These are phyloP conservation scores for Diplodia corticola DNA, from an alignment of 2,329 filamentous ascomycete species.

Conservation along the genomic window DNA sequence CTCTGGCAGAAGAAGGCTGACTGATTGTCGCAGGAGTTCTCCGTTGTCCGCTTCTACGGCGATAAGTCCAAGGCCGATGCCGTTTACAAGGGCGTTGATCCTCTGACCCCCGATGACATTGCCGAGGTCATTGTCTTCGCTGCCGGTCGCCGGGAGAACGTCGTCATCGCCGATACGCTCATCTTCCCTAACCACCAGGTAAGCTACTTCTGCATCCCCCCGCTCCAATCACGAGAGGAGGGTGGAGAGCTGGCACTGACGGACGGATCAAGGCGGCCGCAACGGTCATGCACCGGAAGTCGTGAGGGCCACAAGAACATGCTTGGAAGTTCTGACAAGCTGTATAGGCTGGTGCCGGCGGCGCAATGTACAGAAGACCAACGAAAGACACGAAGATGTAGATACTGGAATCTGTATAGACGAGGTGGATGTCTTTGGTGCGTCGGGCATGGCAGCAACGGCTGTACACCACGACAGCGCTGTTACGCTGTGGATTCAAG, in stretches of 20 bases:
- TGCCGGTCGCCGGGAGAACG: constrained; percentile 81
- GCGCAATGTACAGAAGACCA: constrained; percentile 33
- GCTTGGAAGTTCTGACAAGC: neutral
- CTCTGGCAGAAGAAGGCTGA: neutral
- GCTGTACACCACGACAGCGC: neutral
- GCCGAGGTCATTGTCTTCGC: constrained; percentile 88
- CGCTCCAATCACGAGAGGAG: constrained; percentile 3
- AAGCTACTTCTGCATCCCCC: constrained; percentile 33
- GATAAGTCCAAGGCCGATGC: constrained; percentile 88
- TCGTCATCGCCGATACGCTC: constrained; percentile 83
- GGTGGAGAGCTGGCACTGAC: constrained; percentile 8
- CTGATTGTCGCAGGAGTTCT: constrained; percentile 63
- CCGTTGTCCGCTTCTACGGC: constrained; percentile 81
- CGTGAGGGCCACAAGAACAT: constrained; percentile 13
- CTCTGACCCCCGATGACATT: constrained; percentile 85
- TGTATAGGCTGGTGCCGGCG: constrained; percentile 33
- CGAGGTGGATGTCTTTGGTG: neutral
- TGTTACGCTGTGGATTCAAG: neutral
- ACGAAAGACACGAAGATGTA: constrained; percentile 16
- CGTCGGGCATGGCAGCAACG: neutral
- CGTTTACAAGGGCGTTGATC: constrained; percentile 77
- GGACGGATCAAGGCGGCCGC: constrained; percentile 40
- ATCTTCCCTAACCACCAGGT: constrained; percentile 91
- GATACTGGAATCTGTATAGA: neutral
- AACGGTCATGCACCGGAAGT: constrained; percentile 49